These are phyloP conservation scores for Oemleria cerasiformis DNA, from an alignment of 306 rosid genomes.

Conservation along the genomic window DNA sequence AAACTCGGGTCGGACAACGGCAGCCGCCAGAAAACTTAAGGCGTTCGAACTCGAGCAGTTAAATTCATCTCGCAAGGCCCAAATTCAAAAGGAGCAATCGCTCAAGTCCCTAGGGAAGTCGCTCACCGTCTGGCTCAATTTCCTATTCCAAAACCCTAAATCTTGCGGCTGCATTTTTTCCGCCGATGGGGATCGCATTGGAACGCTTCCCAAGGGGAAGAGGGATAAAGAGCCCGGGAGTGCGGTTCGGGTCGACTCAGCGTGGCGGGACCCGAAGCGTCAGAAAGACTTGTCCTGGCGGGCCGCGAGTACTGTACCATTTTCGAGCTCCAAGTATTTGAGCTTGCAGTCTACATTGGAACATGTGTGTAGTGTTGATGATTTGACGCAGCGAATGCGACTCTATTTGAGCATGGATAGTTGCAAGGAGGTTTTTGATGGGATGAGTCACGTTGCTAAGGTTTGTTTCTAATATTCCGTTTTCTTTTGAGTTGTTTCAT, in stretches of 20 bases:
- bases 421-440: constrained; percentile 60
- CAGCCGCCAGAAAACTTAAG: constrained; percentile 49
- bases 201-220: constrained; percentile 53
- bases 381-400: constrained; percentile 68
- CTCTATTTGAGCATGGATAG: constrained; percentile 56
- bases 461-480: constrained; percentile 36
- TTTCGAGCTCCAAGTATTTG: constrained; percentile 41
- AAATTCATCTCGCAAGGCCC: constrained; percentile 61
- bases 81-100: constrained; percentile 52
- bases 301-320: constrained; percentile 22
- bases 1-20: constrained; percentile 33
- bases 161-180: constrained; percentile 65
- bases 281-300: constrained; percentile 50
- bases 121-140: constrained; percentile 84
- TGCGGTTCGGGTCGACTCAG: constrained; percentile 52
- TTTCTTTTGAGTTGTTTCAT: not conserved
- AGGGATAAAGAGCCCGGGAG: constrained; percentile 40
- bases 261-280: constrained; percentile 80
- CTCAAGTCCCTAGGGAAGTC: constrained; percentile 80
- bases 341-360: constrained; percentile 53
- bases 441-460: constrained; percentile 68
- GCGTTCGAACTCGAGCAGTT: constrained; percentile 68
- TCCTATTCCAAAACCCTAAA: constrained; percentile 66
- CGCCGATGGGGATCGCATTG: constrained; percentile 10
- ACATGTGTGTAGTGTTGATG: constrained; percentile 81